A percentile compares a stretch with the other conserved stretches of the same genome.
Evolutionary conservation across 495 filamentous ascomycete genomes (phyloP).

Genomic region (Podospora pseudocomata): DNA sequence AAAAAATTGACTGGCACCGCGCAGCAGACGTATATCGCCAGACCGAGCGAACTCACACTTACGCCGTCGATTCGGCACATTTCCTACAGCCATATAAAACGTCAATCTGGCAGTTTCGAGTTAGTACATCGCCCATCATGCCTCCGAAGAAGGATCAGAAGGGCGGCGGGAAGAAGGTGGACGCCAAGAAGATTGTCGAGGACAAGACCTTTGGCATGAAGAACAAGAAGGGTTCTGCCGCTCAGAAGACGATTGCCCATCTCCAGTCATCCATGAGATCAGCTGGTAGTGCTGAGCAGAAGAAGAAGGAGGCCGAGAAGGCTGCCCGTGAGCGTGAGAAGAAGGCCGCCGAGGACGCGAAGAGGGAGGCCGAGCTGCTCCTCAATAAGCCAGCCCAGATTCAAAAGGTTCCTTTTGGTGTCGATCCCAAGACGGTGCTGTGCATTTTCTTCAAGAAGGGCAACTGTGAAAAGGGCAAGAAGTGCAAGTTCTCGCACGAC

Average conservation of each 20-base stretch:
- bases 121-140: slow-evolving; percentile 56
- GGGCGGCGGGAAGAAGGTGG: slow-evolving; percentile 47
- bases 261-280: slow-evolving; percentile 66
- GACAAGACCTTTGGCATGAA: slow-evolving; percentile 99
- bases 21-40: background rate
- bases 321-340: slow-evolving; percentile 77
- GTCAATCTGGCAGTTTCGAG: background rate
- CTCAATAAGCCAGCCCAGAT: slow-evolving; percentile 92
- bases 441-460: slow-evolving; percentile 96
- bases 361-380: slow-evolving; percentile 71
- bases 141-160: slow-evolving; percentile 83
- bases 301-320: slow-evolving; percentile 87
- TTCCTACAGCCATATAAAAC: background rate
- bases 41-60: background rate
- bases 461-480: slow-evolving; percentile 92
- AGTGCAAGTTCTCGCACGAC: slow-evolving; percentile 98
- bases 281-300: slow-evolving; percentile 77
- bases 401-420: slow-evolving; percentile 95
- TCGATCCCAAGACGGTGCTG: slow-evolving; percentile 97
- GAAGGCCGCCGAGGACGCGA: slow-evolving; percentile 73
- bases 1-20: slow-evolving; percentile 15
- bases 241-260: slow-evolving; percentile 83
- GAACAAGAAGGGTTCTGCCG: slow-evolving; percentile 94
- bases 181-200: slow-evolving; percentile 63
- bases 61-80: background rate